These are phyloP conservation scores for Globisporangium radiosum DNA, from an alignment of 352 stramenopile genomes.

Conservation along the genomic window DNA sequence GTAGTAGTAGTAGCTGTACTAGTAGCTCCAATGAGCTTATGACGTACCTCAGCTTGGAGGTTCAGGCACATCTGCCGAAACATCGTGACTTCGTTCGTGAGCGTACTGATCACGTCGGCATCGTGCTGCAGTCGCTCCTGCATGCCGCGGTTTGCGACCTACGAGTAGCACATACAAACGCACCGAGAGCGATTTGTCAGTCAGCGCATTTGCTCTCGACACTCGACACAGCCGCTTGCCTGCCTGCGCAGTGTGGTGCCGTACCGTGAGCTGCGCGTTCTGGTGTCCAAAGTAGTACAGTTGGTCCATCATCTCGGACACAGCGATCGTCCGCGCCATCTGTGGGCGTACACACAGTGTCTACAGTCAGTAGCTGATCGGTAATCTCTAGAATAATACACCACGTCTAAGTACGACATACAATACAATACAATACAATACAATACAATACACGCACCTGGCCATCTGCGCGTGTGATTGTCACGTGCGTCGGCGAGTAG, in stretches of 20 bases:
- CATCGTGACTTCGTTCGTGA: slow-evolving; percentile 79
- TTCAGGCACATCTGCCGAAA: slow-evolving; percentile 81
- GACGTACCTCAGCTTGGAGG: slow-evolving; percentile 64
- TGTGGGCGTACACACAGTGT: slow-evolving; percentile 8
- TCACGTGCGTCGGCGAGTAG: slow-evolving; percentile 66
- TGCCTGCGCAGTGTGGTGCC: neutral
- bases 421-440: no score
- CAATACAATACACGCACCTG: slow-evolving; percentile 17
- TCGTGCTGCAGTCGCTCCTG: slow-evolving; percentile 66
- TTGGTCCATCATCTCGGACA: slow-evolving; percentile 80
- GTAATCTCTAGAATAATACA: no score
- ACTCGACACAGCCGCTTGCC: no score
- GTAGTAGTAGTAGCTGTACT: neutral
- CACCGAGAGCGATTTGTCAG: no score
- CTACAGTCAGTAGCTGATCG: no score
- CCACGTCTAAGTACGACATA: no score
- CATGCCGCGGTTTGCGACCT: slow-evolving; percentile 61
- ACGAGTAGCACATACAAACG: slow-evolving; percentile 1
- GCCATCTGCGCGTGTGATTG: slow-evolving; percentile 61
- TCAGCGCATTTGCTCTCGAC: no score
- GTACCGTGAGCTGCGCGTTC: slow-evolving; percentile 60
- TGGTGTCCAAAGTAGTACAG: slow-evolving; percentile 60
- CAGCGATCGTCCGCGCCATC: slow-evolving; percentile 63
- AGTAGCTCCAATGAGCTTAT: neutral
- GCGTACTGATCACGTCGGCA: slow-evolving; percentile 46